These are phyloP conservation scores for Ceratonia siliqua DNA, from an alignment of 306 rosid genomes.

Conservation along the genomic window DNA sequence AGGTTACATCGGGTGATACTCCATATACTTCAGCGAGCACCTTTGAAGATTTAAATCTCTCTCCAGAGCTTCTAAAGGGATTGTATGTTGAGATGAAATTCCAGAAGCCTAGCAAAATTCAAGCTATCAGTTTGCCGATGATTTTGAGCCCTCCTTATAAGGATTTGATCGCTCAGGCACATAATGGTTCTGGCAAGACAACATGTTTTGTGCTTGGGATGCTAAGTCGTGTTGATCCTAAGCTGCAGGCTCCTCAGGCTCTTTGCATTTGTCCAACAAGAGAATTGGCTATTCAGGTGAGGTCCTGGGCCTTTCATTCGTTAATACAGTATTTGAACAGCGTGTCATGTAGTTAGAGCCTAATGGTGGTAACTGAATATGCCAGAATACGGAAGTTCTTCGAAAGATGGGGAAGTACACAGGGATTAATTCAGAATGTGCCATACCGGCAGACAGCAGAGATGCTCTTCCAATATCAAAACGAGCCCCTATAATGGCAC, in stretches of 20 bases:
- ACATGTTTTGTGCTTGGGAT: constrained; percentile 94
- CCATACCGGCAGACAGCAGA: constrained; percentile 60
- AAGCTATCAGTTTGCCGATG: constrained; percentile 85
- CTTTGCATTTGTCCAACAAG: constrained; percentile 89
- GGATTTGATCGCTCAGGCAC: constrained; percentile 90
- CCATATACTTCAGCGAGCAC: constrained; percentile 74
- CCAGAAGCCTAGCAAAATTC: constrained; percentile 83
- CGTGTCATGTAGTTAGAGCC: background rate
- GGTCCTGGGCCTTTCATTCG: background rate
- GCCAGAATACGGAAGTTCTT: constrained; percentile 77
- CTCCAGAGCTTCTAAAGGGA: constrained; percentile 75
- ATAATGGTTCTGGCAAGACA: constrained; percentile 90
- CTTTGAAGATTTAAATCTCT: constrained; percentile 70
- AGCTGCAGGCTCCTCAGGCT: constrained; percentile 69
- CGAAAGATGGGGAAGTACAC: constrained; percentile 84
- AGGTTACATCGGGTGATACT: constrained; percentile 70
- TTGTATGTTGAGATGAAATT: constrained; percentile 83
- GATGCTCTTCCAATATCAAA: constrained; percentile 35
- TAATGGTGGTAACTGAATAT: constrained; percentile 13
- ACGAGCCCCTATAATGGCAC: constrained; percentile 63
- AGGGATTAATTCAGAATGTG: constrained; percentile 68
- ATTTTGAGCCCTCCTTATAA: constrained; percentile 69
- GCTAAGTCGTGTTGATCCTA: constrained; percentile 85
- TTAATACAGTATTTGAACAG: background rate
- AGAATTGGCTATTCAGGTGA: constrained; percentile 84